These are phyloP conservation scores for Laburnicola sp. DNA, from an alignment of 2,329 filamentous ascomycete genomes.

Conservation along the genomic window DNA sequence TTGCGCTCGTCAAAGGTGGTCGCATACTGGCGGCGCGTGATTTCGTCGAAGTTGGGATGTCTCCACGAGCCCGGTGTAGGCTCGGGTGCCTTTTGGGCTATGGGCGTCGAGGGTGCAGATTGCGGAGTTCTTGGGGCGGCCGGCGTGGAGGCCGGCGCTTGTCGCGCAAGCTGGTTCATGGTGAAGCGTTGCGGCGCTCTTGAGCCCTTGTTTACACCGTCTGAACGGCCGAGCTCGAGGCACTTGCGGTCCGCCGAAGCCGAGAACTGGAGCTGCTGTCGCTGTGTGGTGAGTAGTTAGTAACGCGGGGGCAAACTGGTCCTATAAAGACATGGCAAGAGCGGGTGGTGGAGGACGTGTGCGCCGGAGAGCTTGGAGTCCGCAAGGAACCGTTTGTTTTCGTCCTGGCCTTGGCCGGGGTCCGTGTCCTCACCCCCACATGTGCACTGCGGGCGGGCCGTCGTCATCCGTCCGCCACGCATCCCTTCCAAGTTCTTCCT, in stretches of 20 bases:
- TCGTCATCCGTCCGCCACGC: constrained; percentile 3
- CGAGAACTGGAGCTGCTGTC: constrained; percentile 10
- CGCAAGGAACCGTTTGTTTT: constrained; percentile 13
- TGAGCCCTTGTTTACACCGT: constrained; percentile 12
- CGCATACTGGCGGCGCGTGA: constrained; percentile 76
- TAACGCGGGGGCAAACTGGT: neutral
- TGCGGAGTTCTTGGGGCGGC: constrained; percentile 27
- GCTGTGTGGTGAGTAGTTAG: constrained; percentile 32
- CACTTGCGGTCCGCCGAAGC: neutral
- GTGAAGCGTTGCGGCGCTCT: constrained; percentile 8
- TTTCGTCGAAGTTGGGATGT: constrained; percentile 86
- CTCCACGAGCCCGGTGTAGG: constrained; percentile 73
- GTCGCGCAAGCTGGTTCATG: constrained; percentile 24
- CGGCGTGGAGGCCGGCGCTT: constrained; percentile 12
- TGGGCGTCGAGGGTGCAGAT: constrained; percentile 27
- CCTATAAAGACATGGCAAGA: constrained; percentile 11
- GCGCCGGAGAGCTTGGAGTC: neutral
- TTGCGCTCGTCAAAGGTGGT: constrained; percentile 79
- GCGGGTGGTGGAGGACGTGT: constrained; percentile 14
- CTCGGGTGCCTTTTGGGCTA: constrained; percentile 29
- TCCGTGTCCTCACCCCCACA: neutral
- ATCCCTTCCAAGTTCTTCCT: neutral
- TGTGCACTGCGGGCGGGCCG: constrained; percentile 2
- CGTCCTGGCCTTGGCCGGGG: constrained; percentile 1
- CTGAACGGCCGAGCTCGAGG: neutral